phyloP scores from a whole-genome alignment of 2,329 filamentous ascomycete species.

The Penicillium sp. region DNA sequence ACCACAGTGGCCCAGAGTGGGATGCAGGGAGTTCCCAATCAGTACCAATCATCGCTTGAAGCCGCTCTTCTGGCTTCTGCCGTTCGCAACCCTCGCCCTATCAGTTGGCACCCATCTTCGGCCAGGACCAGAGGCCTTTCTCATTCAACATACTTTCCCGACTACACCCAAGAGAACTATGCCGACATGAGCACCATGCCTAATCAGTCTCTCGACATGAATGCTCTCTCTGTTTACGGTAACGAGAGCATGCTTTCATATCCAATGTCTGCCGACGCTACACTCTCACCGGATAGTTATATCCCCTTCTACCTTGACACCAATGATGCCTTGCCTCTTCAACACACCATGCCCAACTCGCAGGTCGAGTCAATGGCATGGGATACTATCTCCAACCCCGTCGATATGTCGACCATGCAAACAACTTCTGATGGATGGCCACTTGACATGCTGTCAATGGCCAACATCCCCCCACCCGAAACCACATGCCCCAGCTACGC shows the following conservation, averaged over 20 bases:
- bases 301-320: slow-evolving; percentile 21
- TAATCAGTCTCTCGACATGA: slow-evolving; percentile 20
- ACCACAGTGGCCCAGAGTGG: slow-evolving; percentile 54
- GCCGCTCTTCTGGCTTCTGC: slow-evolving; percentile 40
- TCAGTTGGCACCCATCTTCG: slow-evolving; percentile 75
- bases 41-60: slow-evolving; percentile 48
- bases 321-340: slow-evolving; percentile 21
- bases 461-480: slow-evolving; percentile 33
- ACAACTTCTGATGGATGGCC: slow-evolving; percentile 32
- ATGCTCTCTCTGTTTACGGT: slow-evolving; percentile 13
- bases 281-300: slow-evolving; percentile 22
- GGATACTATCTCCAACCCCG: slow-evolving; percentile 18
- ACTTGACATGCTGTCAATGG: slow-evolving; percentile 36
- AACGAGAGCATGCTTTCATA: slow-evolving; percentile 26
- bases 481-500: slow-evolving; percentile 33
- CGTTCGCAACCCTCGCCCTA: slow-evolving; percentile 55
- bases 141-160: slow-evolving; percentile 21
- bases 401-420: slow-evolving; percentile 23
- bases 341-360: slow-evolving; percentile 25
- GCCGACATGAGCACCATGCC: slow-evolving; percentile 16
- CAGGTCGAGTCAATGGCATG: slow-evolving; percentile 30
- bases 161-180: slow-evolving; percentile 21
- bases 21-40: slow-evolving; percentile 45
- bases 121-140: slow-evolving; percentile 34
- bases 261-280: slow-evolving; percentile 18